Base-by-base conservation (phyloP, 2,329 filamentous ascomycete species). In the Colletotrichum siamense region DNA sequence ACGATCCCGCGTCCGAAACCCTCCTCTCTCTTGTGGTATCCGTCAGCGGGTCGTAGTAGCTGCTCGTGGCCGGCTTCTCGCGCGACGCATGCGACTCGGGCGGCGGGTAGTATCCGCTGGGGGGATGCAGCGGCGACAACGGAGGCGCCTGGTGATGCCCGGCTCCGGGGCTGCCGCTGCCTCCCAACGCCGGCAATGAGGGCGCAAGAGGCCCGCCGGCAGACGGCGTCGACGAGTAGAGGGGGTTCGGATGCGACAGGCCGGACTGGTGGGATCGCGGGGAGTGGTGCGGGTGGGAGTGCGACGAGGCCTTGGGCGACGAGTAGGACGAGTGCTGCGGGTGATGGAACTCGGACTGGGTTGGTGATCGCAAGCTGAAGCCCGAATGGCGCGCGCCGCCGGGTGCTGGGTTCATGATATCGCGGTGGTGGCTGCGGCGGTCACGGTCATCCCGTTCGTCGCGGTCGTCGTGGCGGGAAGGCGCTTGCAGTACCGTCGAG, bases 31-130 rank as follows among this genome's bases (percentile, higher is more conserved):
- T 86, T 65, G 85, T 87, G 76, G 86, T 86, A 83, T 91, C 89
- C 59, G 87, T 89, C 59, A 87, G 87, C 18, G 89, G 89, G 79
- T 91, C 89, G 84, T 91, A 91, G 83, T 89, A 90, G 82, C 87
- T 86, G 80, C 88, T 84, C 72, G 84, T 82, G 18, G 83, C 81
- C 70, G 85, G 80, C 81, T 87, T 86, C 69, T 86, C 85, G 81
- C 84, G 86, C 63, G 80, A 73, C 77, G 82, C 81, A 76, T 84
- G 84, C 71, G 73, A 76, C 24, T 82, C 80, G 61, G 76, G 79
- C 71, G 75, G 81, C 80, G 81, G 79, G 74, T 88, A 88, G 78
- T 88, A 88, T 72, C 83, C 83, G 70, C 84, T 81, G 36, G 86
- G 85, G 69, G 85, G 84, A 78, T 87, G 87, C 81, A 88, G 81